Evolutionary conservation across 1,284 basidiomycete genomes (phyloP), one percentile per base, ranked within the genome.

Genomic region (Cutaneotrichosporon cutaneum): DNA sequence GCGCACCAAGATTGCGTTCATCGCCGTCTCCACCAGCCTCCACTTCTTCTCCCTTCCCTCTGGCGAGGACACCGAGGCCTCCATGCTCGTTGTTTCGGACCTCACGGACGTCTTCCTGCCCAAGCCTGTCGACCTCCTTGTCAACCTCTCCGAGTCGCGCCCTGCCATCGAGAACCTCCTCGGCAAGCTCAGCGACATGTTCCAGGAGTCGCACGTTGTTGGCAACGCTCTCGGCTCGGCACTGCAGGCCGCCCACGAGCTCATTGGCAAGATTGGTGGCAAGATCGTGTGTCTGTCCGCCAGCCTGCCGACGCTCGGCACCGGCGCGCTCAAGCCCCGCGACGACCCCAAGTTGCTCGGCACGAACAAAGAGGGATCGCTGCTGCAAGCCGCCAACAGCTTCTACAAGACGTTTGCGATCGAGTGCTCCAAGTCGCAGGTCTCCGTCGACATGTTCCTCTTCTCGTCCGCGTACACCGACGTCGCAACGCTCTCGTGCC

Each of bases 321-420:
- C 90, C 33, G 96, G 95, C 60, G 86, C 92, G 21, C 85, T 99
- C 65, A 99, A 98, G 83, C 92, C 92, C 76, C 85, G 96, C 65
- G 96, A 99, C 74, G 96, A 99, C 78, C 88, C 92, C 56, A 99
- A 99, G 81, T 83, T 98, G 61, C 85, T 99, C 45, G 96, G 96
- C 35, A 98, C 95, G 2, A 82, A 90, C 44, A 99, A 98, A 84
- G 93, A 96, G 83, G 93, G 90, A 14, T 85, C 85, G 16, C 82
- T 97, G 11, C 84, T 97, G 44, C 92, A 93, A 82, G 85, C 94
- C 18, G 91, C 90, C 0, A 91, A 90, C 35, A 86, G 89, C 9
- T 99, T 97, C 83, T 99, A 98, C 85, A 99, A 99, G 84, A 94
- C 92, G 0, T 98, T 99, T 71, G 93, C 96, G 21, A 99, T 99